phyloP scores from a whole-genome alignment of 352 stramenopile genomes.

The Chrysophaeum taylorii region DNA sequence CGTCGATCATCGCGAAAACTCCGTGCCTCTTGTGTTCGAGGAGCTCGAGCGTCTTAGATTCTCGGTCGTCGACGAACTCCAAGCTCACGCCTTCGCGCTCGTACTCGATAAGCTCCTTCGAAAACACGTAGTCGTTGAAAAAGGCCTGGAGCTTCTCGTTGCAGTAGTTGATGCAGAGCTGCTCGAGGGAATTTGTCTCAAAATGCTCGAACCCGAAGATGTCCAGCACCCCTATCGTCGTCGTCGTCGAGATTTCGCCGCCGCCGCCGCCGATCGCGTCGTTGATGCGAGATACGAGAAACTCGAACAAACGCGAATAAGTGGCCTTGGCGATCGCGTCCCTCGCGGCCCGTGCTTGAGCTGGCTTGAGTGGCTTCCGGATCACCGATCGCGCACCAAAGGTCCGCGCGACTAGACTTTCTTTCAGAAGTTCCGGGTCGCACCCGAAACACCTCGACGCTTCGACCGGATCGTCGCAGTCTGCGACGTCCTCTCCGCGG shows the following conservation, averaged over 20 bases:
- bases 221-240: constrained; percentile 31
- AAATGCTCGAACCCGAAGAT: constrained; percentile 49
- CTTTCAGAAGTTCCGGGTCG: constrained; percentile 61
- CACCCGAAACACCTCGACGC: constrained; percentile 86
- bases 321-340: constrained; percentile 76
- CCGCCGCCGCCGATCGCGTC: constrained; percentile 15
- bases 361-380: constrained; percentile 40
- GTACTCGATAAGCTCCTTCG: too few relatives aligned
- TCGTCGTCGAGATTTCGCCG: constrained; percentile 1
- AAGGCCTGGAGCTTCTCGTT: constrained; percentile 58
- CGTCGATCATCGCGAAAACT: constrained; percentile 76
- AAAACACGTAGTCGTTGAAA: constrained; percentile 44
- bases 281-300: constrained; percentile 74
- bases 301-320: constrained; percentile 70
- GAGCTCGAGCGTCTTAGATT: constrained; percentile 73
- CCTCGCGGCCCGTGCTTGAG: constrained; percentile 45
- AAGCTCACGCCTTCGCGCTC: constrained; percentile 41
- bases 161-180: constrained; percentile 66
- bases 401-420: constrained; percentile 20
- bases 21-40: constrained; percentile 73
- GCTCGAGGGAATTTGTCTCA: constrained; percentile 56
- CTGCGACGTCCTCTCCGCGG: constrained; percentile 38
- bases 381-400: constrained; percentile 40
- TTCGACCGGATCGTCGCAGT: constrained; percentile 35
- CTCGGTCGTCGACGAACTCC: too few relatives aligned